A percentile compares a stretch with the other conserved stretches of the same genome.
phyloP scores from a whole-genome alignment of 176 grass and related monocot species.

The Leersia perrieri region DNA sequence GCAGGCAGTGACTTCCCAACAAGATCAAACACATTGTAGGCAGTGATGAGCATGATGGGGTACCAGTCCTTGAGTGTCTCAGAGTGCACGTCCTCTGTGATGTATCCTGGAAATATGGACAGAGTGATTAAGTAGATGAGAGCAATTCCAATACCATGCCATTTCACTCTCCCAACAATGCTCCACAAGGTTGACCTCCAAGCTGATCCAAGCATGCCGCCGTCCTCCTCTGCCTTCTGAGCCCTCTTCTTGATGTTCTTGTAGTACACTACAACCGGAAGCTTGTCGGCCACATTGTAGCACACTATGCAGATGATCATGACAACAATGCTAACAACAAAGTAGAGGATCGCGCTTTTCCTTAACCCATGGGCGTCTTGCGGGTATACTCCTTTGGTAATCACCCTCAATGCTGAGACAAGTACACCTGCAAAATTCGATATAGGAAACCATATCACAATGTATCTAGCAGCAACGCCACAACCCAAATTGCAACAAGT shows the following conservation, averaged over 20 bases:
- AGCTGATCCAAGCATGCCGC: conserved; percentile 48
- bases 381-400: conserved; percentile 82
- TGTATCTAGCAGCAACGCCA: neutral
- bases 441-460: neutral
- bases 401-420: conserved; percentile 71
- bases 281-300: conserved; percentile 69
- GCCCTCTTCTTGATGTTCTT: conserved; percentile 66
- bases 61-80: conserved; percentile 86
- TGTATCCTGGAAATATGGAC: conserved; percentile 92
- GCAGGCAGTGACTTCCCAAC: conserved; percentile 75
- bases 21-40: conserved; percentile 91
- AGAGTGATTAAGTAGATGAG: conserved; percentile 82
- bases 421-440: conserved; percentile 68
- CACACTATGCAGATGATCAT: conserved; percentile 86
- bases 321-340: conserved; percentile 64
- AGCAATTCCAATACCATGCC: conserved; percentile 60
- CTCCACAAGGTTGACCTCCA: conserved; percentile 89
- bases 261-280: conserved; percentile 72
- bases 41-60: conserved; percentile 74
- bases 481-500: neutral
- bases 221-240: conserved; percentile 61
- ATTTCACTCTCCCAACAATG: conserved; percentile 76
- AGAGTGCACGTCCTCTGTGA: conserved; percentile 96
- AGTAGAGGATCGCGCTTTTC: conserved; percentile 86
- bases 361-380: conserved; percentile 71